Evolutionary conservation across 805 yeast species (phyloP).

Genomic region (Wilhelminamyces savonicus): DNA sequence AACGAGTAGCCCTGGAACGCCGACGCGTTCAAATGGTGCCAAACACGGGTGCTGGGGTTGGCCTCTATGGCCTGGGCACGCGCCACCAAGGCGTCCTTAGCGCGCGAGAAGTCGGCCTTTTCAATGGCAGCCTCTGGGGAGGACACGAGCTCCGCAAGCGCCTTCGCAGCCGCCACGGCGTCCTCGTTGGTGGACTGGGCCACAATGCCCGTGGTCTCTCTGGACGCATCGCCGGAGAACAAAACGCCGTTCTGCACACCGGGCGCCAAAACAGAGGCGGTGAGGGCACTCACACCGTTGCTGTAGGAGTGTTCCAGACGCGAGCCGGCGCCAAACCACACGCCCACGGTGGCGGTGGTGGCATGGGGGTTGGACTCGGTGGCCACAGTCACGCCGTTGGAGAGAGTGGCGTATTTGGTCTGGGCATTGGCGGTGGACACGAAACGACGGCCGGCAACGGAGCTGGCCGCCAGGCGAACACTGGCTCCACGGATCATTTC

Average conservation of each 20-base stretch:
- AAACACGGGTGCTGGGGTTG: conserved; percentile 47
- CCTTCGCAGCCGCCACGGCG: conserved; percentile 44
- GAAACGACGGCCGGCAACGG: conserved; percentile 43
- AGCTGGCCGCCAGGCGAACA: conserved; percentile 23
- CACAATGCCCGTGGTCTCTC: conserved; percentile 59
- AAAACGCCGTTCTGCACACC: conserved; percentile 48
- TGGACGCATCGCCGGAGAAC: conserved; percentile 47
- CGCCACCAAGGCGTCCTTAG: conserved; percentile 40
- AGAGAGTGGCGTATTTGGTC: conserved; percentile 64
- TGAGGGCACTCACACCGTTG: conserved; percentile 72
- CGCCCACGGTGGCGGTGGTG: conserved; percentile 57
- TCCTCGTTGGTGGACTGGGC: conserved; percentile 51
- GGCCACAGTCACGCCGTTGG: conserved; percentile 72
- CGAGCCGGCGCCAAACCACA: conserved; percentile 72
- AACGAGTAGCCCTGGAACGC: conserved; percentile 85
- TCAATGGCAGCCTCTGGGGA: conserved; percentile 29
- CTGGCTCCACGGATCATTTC: conserved; percentile 38
- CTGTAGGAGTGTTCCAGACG: conserved; percentile 74
- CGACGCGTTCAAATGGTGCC: conserved; percentile 73
- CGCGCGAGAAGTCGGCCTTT: conserved; percentile 41
- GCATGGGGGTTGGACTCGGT: conserved; percentile 56
- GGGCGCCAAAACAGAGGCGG: conserved; percentile 42
- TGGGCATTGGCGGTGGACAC: conserved; percentile 51
- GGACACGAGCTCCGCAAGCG: conserved; percentile 41
- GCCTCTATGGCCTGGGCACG: conserved; percentile 52